Evolutionary conservation across 352 stramenopile species (phyloP).

Genomic region (Pythium scleroteichum): DNA sequence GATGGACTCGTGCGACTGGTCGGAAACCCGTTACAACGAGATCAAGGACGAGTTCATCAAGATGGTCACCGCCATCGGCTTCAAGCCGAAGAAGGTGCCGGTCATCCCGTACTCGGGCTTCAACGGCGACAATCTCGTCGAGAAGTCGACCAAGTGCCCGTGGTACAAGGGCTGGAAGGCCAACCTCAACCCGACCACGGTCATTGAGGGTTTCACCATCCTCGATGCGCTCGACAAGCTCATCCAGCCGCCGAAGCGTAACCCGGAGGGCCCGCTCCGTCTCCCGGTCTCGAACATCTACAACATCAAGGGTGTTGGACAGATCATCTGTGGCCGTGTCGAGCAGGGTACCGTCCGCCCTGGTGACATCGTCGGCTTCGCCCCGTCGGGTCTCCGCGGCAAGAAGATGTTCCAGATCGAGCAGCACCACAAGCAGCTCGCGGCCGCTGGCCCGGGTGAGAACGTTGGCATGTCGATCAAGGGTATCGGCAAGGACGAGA

Average conservation of each 20-base stretch:
- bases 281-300: conserved; percentile 81
- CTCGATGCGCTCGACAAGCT: conserved; percentile 59
- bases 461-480: conserved; percentile 85
- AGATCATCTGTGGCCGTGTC: conserved; percentile 73
- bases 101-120: conserved; percentile 81
- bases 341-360: conserved; percentile 67
- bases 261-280: conserved; percentile 55
- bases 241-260: conserved; percentile 56
- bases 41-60: conserved; percentile 83
- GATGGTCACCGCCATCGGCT: conserved; percentile 79
- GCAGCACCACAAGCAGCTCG: conserved; percentile 77
- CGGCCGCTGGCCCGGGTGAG: conserved; percentile 62
- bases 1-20: conserved; percentile 78
- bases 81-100: conserved; percentile 72
- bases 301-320: conserved; percentile 85
- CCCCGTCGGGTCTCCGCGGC: conserved; percentile 51
- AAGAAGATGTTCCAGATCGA: conserved; percentile 82
- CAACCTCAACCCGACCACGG: conserved; percentile 46
- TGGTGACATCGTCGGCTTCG: conserved; percentile 69
- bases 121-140: conserved; percentile 79
- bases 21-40: conserved; percentile 72
- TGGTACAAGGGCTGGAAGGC: conserved; percentile 84
- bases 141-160: conserved; percentile 55
- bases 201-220: conserved; percentile 47
- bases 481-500: conserved; percentile 76